Percentiles rank a stretch among this genome's conserved stretches.
Conservation (phyloP, 1,139 yeast species). For the Spathaspora sp. region DNA sequence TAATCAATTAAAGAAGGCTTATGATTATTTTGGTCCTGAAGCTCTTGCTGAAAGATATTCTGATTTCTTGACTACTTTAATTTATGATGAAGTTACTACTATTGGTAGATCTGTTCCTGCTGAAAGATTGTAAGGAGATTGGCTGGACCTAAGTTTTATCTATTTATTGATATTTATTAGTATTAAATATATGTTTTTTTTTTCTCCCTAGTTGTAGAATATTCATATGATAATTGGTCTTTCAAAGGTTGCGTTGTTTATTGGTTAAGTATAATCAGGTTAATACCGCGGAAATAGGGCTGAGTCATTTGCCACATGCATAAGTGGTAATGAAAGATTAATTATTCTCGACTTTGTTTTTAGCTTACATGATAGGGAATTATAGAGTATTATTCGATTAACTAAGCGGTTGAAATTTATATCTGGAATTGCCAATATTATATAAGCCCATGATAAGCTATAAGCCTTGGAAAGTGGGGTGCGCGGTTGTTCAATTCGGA, state of each 20-base stretch:
- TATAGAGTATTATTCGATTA: background rate
- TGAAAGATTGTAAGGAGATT: constrained; percentile 3
- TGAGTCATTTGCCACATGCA: too few relatives aligned
- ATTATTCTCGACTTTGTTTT: too few relatives aligned
- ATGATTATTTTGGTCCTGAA: constrained; percentile 63
- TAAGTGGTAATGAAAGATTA: too few relatives aligned
- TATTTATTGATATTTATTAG: background rate
- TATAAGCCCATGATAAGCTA: too few relatives aligned
- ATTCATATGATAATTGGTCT: too few relatives aligned
- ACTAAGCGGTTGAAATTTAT: background rate
- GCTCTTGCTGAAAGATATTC: constrained; percentile 66
- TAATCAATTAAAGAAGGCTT: constrained; percentile 62
- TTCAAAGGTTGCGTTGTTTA: too few relatives aligned
- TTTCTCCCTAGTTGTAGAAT: background rate
- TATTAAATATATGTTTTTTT: background rate
- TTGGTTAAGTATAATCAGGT: too few relatives aligned
- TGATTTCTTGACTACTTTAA: constrained; percentile 70
- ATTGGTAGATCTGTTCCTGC: constrained; percentile 31
- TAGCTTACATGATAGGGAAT: background rate
- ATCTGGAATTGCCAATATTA: background rate
- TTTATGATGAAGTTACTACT: constrained; percentile 69
- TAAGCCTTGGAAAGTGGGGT: background rate
- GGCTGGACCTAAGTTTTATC: too few relatives aligned
- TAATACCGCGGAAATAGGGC: too few relatives aligned
- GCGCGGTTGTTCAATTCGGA: background rate